Conservation (phyloP, 192 early-diverging fungal genomes). For the Phlyctochytrium arcticum region DNA sequence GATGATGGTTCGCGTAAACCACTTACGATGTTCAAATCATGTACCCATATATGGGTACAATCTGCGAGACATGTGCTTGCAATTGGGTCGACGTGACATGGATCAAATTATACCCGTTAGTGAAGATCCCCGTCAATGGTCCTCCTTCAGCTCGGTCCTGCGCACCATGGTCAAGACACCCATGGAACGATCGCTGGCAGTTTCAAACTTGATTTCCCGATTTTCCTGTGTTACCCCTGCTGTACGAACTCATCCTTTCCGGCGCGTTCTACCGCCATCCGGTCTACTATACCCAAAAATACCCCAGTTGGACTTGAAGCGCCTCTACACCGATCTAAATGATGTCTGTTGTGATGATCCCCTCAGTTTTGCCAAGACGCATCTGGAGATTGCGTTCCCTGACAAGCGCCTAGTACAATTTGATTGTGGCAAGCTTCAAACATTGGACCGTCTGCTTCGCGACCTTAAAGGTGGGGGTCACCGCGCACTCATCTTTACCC, state of each 20-base stretch:
- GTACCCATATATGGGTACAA: background rate
- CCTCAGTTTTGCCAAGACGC: slow-evolving; percentile 53
- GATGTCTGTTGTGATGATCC: slow-evolving; percentile 35
- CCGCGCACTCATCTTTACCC: slow-evolving; percentile 88
- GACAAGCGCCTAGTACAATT: slow-evolving; percentile 79
- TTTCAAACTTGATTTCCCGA: slow-evolving; percentile 44
- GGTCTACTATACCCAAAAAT: background rate
- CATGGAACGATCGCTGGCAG: slow-evolving; percentile 21
- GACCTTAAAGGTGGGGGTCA: slow-evolving; percentile 71
- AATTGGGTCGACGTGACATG: slow-evolving; percentile 7
- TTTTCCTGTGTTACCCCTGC: slow-evolving; percentile 60
- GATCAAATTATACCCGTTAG: background rate
- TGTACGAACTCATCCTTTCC: slow-evolving; percentile 21
- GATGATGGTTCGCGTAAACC: background rate
- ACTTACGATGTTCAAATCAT: background rate
- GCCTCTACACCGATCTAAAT: background rate
- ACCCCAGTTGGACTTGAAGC: background rate
- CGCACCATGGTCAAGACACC: background rate
- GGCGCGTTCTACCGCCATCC: background rate
- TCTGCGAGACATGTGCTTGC: background rate
- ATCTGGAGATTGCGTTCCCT: slow-evolving; percentile 74
- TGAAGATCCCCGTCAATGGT: background rate
- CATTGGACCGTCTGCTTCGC: slow-evolving; percentile 72
- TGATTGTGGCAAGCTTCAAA: slow-evolving; percentile 84
- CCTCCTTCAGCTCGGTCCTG: background rate